These are phyloP conservation scores for Fusarium papillatum DNA, from an alignment of 2,329 filamentous ascomycete genomes.

Conservation along the genomic window DNA sequence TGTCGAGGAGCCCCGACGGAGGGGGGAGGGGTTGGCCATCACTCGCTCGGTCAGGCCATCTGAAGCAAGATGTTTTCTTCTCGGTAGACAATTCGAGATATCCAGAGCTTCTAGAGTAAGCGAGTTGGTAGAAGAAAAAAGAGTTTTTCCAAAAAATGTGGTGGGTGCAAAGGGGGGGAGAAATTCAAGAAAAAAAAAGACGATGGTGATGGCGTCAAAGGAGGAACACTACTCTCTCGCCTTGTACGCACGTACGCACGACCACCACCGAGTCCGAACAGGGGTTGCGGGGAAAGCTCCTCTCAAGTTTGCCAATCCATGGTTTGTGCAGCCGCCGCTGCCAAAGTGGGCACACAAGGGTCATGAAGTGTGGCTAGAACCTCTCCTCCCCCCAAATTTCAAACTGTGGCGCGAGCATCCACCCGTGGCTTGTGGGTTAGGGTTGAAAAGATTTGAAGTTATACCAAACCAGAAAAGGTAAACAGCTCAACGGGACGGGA, in stretches of 20 bases:
- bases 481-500: background rate
- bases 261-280: constrained; percentile 15
- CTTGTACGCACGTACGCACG: background rate
- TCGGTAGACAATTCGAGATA: background rate
- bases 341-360: constrained; percentile 31
- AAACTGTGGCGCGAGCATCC: constrained; percentile 22
- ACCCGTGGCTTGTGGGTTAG: constrained; percentile 31
- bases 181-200: background rate
- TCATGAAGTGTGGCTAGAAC: constrained; percentile 21
- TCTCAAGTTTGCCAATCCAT: background rate
- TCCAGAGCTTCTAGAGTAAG: background rate
- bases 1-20: constrained; percentile 41
- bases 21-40: constrained; percentile 44
- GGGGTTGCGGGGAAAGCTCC: constrained; percentile 24
- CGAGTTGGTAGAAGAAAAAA: background rate
- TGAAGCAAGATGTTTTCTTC: constrained; percentile 13
- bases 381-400: background rate
- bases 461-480: constrained; percentile 8
- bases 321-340: constrained; percentile 6
- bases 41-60: constrained; percentile 42
- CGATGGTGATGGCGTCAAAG: constrained; percentile 42
- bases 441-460: constrained; percentile 12
- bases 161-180: constrained; percentile 4
- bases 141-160: background rate
- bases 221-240: constrained; percentile 9